Evolutionary conservation across 495 filamentous ascomycete genomes (phyloP).

Genomic region (Podospora sp.): DNA sequence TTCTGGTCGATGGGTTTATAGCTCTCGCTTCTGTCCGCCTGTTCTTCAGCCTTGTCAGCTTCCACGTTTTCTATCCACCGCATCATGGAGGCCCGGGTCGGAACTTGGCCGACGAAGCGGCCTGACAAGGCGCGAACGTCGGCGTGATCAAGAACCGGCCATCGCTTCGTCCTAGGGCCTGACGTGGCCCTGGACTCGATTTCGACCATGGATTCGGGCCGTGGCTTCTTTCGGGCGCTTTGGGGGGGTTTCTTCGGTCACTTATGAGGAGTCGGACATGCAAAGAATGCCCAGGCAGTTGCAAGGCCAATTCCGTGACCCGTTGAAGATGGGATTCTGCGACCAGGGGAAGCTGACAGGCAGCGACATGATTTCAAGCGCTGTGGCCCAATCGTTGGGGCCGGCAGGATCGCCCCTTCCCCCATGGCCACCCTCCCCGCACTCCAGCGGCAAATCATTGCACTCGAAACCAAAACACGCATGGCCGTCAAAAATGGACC

Average conservation of each 20-base stretch:
- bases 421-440: neutral
- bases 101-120: neutral
- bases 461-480: neutral
- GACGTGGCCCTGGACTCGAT: neutral
- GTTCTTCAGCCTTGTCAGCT: neutral
- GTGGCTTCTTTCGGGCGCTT: neutral
- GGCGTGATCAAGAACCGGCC: neutral
- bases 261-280: too few relatives aligned
- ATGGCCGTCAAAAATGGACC: neutral
- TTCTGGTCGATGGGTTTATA: neutral
- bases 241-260: neutral
- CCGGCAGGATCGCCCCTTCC: neutral
- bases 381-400: neutral
- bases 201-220: neutral
- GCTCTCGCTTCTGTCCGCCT: neutral
- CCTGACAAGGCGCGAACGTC: neutral
- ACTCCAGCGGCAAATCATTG: neutral
- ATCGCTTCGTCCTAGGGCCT: neutral
- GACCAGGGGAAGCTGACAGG: neutral
- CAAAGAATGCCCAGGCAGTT: neutral
- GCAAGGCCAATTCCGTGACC: neutral
- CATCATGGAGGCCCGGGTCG: neutral
- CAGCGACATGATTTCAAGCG: neutral
- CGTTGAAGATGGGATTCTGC: neutral
- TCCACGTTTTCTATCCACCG: neutral